Conservation (phyloP, 2,329 filamentous ascomycete genomes). For the Cytospora leucostoma region DNA sequence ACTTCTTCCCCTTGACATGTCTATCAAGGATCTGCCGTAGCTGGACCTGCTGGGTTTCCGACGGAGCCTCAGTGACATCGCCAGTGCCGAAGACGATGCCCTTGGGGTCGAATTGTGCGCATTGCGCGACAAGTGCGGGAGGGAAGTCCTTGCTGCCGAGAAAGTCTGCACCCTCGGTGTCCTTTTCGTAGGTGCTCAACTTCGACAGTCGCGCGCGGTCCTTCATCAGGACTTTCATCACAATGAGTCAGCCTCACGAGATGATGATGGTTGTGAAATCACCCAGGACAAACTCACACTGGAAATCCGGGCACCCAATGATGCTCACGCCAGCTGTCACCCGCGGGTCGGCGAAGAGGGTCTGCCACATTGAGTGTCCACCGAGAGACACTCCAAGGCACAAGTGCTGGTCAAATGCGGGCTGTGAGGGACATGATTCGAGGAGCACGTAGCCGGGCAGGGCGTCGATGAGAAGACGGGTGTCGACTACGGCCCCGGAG, state of each 20-base stretch:
- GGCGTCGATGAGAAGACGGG: constrained; percentile 72
- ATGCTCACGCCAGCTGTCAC: constrained; percentile 77
- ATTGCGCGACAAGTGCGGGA: constrained; percentile 60
- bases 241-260: constrained; percentile 26
- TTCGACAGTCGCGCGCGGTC: constrained; percentile 76
- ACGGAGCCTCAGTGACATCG: constrained; percentile 36
- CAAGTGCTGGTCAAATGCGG: constrained; percentile 63
- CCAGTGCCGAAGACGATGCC: constrained; percentile 66
- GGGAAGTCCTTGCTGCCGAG: constrained; percentile 81
- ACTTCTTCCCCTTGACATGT: constrained; percentile 60
- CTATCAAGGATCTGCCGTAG: constrained; percentile 49
- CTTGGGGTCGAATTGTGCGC: constrained; percentile 72
- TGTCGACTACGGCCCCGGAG: constrained; percentile 73
- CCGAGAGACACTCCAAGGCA: constrained; percentile 84
- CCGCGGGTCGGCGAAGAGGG: constrained; percentile 74
- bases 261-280: background rate
- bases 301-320: constrained; percentile 89
- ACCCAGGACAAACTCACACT: constrained; percentile 36
- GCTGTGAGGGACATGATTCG: constrained; percentile 38
- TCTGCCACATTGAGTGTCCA: constrained; percentile 85
- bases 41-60: constrained; percentile 44
- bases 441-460: constrained; percentile 74
- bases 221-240: constrained; percentile 61
- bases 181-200: constrained; percentile 59
- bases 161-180: constrained; percentile 62